Evolutionary conservation across 352 stramenopile species (phyloP).

Genomic region (Phytophthora fragariae): DNA sequence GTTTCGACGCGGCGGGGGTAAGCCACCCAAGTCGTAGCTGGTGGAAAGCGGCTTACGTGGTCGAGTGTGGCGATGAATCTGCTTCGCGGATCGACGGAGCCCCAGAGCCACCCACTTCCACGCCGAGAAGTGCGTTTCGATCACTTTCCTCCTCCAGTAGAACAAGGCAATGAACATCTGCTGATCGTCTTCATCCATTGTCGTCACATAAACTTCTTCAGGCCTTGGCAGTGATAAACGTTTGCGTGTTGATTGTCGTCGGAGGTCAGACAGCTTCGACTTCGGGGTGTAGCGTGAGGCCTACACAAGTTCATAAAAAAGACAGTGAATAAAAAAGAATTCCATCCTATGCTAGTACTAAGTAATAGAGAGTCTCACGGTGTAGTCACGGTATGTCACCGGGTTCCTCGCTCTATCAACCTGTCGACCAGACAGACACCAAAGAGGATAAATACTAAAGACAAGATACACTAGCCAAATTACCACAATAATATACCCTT

Average conservation of each 20-base stretch:
- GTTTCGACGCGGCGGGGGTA: conserved; percentile 18
- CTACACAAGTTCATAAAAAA: conserved; percentile 1
- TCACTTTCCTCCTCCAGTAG: conserved; percentile 52
- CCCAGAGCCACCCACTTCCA: conserved; percentile 49
- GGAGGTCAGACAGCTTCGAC: neutral
- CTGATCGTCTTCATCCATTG: conserved; percentile 49
- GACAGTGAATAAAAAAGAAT: neutral
- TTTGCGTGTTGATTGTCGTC: neutral
- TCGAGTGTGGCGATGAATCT: conserved; percentile 14
- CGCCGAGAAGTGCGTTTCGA: conserved; percentile 48
- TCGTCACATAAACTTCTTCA: conserved; percentile 32
- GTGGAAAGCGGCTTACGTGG: neutral
- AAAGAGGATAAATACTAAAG: neutral
- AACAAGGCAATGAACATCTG: conserved; percentile 54
- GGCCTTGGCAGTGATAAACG: neutral
- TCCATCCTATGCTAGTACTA: neutral
- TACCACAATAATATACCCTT: conserved; percentile 3
- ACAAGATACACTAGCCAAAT: neutral
- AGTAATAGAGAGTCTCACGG: conserved; percentile 7
- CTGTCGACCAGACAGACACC: neutral
- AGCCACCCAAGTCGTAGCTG: neutral
- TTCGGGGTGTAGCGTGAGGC: neutral
- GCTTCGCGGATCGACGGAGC: conserved; percentile 28
- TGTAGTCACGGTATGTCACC: conserved; percentile 8
- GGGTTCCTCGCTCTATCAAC: conserved; percentile 5